Base-by-base conservation (phyloP, 2,329 filamentous ascomycete species). In the Penicillium sp. region DNA sequence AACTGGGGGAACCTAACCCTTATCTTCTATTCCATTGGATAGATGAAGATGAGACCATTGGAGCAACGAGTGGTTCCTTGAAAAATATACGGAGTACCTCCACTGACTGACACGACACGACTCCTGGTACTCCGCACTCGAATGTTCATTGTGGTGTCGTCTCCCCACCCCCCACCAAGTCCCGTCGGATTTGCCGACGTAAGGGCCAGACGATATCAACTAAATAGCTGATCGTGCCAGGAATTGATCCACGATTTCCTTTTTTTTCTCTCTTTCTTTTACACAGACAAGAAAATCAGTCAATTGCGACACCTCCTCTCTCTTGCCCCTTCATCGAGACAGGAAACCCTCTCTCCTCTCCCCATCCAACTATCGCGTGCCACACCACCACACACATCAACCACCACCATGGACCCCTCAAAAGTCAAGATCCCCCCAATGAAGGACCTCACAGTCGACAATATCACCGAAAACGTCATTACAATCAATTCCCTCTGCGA, bases 391-490 rank as follows among this genome's bases (percentile, higher is more conserved):
- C 22, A 10, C 25, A 43, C 28, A 30, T 30, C 30, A 38, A 6
- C 51, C 11, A 13, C 13, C 52, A 70, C 54, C 42, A 80, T 80
- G 78, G 78, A 80, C 62, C 78, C 78, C 61, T 76, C 76, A 16
- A 64, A 76, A 58, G 75, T 79, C 66, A 75, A 74, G 26, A 75
- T 79, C 62, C 78, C 78, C 4, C 74, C 75, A 1, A 75, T 89
- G 75, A 88, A 89, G 72, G 87, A 93, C 76, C 81, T 93, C 38
- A 92, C 88, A 1, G 89, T 89, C 66, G 89, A 92, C 71, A 93
- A 93, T 76, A 93, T 93, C 76, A 93, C 90, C 57, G 85, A 89
- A 54, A 92, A 93, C 71, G 87, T 89, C 35, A 83, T 89, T 71
- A 81, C 83, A 49, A 92, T 93, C 76, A 94, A 94, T 78, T 89